These are phyloP conservation scores for Globisporangium apiculatum DNA, from an alignment of 352 stramenopile species.

Conservation along the genomic window DNA sequence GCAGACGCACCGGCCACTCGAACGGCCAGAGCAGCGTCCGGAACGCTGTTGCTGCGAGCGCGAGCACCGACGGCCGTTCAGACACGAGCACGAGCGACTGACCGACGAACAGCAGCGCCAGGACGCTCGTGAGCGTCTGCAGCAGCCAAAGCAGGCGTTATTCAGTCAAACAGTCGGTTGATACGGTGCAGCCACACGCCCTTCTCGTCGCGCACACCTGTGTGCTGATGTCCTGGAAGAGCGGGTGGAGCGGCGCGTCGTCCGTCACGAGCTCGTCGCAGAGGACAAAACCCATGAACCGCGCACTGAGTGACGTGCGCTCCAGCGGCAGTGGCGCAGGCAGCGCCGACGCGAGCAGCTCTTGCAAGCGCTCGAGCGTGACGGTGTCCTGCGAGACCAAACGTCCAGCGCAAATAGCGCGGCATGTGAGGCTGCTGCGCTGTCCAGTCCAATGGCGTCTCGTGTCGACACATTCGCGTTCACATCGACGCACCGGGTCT, in stretches of 20 bases:
- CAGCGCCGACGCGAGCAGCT: constrained; percentile 1
- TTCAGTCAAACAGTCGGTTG: neutral
- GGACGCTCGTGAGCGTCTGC: constrained; percentile 40
- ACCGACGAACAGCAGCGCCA: constrained; percentile 38
- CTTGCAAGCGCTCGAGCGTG: constrained; percentile 4
- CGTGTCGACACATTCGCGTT: neutral
- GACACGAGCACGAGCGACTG: constrained; percentile 57
- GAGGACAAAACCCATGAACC: constrained; percentile 34
- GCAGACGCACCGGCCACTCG: constrained; percentile 35
- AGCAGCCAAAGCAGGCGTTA: neutral
- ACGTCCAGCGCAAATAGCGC: no score
- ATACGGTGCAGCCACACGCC: neutral
- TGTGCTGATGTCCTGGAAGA: constrained; percentile 49
- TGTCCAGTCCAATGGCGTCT: neutral
- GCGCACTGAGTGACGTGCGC: constrained; percentile 16
- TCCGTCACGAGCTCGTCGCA: constrained; percentile 3
- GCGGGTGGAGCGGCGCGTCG: constrained; percentile 23
- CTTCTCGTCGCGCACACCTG: constrained; percentile 23
- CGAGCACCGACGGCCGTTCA: constrained; percentile 29
- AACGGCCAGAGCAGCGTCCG: constrained; percentile 43
- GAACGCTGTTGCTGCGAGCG: constrained; percentile 29
- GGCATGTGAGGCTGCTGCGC: no score
- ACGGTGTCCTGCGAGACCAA: constrained; percentile 4
- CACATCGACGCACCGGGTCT: constrained; percentile 1
- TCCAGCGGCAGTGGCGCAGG: neutral